Conservation (phyloP, 75 land plant species). For the Chamaecyparis obtusa region DNA sequence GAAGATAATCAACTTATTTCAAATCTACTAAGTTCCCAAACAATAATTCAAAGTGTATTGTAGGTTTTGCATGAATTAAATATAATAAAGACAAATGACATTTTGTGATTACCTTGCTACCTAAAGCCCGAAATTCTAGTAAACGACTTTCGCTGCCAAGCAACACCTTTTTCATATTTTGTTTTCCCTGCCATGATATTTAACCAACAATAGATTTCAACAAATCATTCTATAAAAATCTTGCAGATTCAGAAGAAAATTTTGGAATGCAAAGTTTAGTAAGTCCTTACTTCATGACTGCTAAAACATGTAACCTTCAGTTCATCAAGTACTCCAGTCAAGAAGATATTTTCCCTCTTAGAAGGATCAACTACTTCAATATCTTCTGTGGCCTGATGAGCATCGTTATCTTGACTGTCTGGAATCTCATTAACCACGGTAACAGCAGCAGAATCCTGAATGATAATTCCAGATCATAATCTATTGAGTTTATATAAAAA, state of each 20-base stretch:
- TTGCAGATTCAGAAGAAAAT: not conserved
- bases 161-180: slow-evolving; percentile 47
- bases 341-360: slow-evolving; percentile 64
- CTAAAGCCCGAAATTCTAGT: slow-evolving; percentile 91
- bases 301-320: slow-evolving; percentile 66
- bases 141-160: slow-evolving; percentile 59
- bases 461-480: slow-evolving; percentile 4
- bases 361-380: slow-evolving; percentile 17
- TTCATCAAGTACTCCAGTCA: slow-evolving; percentile 90
- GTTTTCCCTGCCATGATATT: slow-evolving; percentile 33
- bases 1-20: not conserved
- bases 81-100: not conserved
- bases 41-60: not conserved
- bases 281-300: slow-evolving; percentile 30
- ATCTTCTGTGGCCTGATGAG: slow-evolving; percentile 19
- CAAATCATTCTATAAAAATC: not conserved
- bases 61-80: not conserved
- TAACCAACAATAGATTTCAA: not conserved
- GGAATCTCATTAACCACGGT: slow-evolving; percentile 36
- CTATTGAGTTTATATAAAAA: not conserved
- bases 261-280: not conserved
- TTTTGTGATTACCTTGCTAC: slow-evolving; percentile 65
- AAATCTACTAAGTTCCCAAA: not conserved
- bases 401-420: slow-evolving; percentile 30
- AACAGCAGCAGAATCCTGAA: slow-evolving; percentile 68